Conservation (phyloP, 208 protist genomes). For the Naegleria gruberi region DNA sequence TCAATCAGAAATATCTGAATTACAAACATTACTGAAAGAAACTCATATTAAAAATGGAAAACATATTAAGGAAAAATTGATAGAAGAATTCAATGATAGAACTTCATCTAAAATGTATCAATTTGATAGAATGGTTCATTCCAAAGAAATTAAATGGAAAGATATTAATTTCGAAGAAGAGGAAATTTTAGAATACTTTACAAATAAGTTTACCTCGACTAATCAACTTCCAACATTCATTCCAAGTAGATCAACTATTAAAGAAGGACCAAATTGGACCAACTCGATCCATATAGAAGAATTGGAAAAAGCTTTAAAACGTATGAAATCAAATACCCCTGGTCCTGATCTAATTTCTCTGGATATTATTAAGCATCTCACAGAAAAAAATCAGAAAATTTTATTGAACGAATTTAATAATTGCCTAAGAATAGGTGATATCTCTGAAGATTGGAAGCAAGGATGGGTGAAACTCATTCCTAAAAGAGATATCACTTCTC, state of each 20-base stretch:
- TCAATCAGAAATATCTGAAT: too few species aligned
- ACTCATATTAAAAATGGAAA: too few species aligned
- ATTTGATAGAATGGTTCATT: neutral
- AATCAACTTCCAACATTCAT: neutral
- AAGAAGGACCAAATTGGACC: neutral
- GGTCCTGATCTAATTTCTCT: neutral
- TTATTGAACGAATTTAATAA: neutral
- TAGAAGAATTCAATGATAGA: too few species aligned
- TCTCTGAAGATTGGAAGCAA: neutral
- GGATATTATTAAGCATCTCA: neutral
- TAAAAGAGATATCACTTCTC: neutral
- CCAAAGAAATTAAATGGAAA: neutral
- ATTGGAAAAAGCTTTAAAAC: neutral
- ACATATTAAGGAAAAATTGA: too few species aligned
- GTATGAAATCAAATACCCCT: neutral
- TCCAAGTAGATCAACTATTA: neutral
- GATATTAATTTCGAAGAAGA: neutral
- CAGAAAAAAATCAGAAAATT: neutral
- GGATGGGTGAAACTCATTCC: neutral
- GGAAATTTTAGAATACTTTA: neutral
- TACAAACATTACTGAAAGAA: too few species aligned
- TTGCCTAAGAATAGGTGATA: neutral
- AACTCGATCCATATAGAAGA: neutral
- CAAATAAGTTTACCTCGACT: neutral
- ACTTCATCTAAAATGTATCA: neutral